Conservation (phyloP, 768 basidiomycete species). For the Tricholoma saponaceum region DNA sequence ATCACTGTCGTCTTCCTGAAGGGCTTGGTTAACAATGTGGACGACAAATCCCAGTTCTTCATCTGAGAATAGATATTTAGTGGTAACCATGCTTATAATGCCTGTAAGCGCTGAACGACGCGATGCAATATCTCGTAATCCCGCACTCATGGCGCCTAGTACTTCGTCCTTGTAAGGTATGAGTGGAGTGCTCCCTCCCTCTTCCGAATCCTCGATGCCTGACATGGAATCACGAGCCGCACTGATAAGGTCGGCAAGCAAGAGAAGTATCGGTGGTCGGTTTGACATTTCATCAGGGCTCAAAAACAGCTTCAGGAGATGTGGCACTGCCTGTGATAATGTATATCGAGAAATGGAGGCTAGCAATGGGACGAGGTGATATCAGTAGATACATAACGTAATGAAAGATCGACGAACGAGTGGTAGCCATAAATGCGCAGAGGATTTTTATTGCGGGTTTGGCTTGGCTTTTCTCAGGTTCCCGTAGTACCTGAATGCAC, state of each 20-base stretch:
- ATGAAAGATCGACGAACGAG: constrained; percentile 49
- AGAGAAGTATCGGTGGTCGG: constrained; percentile 59
- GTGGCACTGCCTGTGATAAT: constrained; percentile 64
- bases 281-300: constrained; percentile 65
- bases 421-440: constrained; percentile 71
- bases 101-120: constrained; percentile 60
- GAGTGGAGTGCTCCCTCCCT: constrained; percentile 34
- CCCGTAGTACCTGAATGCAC: constrained; percentile 72
- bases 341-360: constrained; percentile 69
- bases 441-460: constrained; percentile 83
- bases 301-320: constrained; percentile 73
- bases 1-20: constrained; percentile 51
- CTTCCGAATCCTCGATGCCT: constrained; percentile 10
- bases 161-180: constrained; percentile 72
- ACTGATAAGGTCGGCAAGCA: constrained; percentile 63
- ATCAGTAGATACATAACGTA: not conserved
- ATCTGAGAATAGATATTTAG: constrained; percentile 56
- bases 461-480: constrained; percentile 93
- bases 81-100: constrained; percentile 62
- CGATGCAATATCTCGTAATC: constrained; percentile 47
- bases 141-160: constrained; percentile 58
- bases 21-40: constrained; percentile 66
- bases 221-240: constrained; percentile 44
- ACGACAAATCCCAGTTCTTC: constrained; percentile 81
- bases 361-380: constrained; percentile 21